These are phyloP conservation scores for Rhodotorula graminis DNA, from an alignment of 768 basidiomycete species.

Conservation along the genomic window DNA sequence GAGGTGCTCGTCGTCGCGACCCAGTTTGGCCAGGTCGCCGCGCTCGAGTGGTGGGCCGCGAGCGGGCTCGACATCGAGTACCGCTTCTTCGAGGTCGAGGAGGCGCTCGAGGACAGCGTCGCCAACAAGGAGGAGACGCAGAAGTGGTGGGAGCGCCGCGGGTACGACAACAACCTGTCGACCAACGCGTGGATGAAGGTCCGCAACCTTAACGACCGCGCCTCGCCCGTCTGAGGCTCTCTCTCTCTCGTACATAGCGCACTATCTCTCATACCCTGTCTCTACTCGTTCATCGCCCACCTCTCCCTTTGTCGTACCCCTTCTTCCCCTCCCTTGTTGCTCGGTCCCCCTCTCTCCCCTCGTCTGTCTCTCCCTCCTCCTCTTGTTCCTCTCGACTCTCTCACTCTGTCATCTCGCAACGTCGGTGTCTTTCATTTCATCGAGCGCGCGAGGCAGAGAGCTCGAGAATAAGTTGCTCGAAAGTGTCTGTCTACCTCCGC, in stretches of 20 bases:
- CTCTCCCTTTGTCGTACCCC: background rate
- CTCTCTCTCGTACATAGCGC: background rate
- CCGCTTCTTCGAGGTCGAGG: slow-evolving; percentile 85
- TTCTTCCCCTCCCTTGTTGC: no score
- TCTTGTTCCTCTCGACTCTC: background rate
- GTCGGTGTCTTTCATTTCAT: no score
- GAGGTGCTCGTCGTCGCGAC: slow-evolving; percentile 76
- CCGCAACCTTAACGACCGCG: slow-evolving; percentile 22
- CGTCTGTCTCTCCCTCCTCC: background rate
- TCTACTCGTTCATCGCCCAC: background rate
- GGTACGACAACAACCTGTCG: slow-evolving; percentile 74
- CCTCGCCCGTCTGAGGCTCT: background rate
- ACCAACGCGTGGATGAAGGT: slow-evolving; percentile 64
- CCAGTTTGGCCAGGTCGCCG: slow-evolving; percentile 70
- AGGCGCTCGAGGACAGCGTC: slow-evolving; percentile 80
- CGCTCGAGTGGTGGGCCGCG: slow-evolving; percentile 83
- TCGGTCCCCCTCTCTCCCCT: background rate
- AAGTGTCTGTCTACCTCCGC: no score
- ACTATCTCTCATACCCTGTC: background rate
- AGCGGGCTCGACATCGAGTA: slow-evolving; percentile 75
- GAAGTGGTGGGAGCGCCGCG: slow-evolving; percentile 74
- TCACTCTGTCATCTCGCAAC: background rate
- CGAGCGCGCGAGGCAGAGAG: no score
- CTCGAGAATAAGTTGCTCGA: no score
- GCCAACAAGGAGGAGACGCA: slow-evolving; percentile 55